These are phyloP conservation scores for Penicillium capsulatum DNA, from an alignment of 2,329 filamentous ascomycete genomes.

Conservation along the genomic window DNA sequence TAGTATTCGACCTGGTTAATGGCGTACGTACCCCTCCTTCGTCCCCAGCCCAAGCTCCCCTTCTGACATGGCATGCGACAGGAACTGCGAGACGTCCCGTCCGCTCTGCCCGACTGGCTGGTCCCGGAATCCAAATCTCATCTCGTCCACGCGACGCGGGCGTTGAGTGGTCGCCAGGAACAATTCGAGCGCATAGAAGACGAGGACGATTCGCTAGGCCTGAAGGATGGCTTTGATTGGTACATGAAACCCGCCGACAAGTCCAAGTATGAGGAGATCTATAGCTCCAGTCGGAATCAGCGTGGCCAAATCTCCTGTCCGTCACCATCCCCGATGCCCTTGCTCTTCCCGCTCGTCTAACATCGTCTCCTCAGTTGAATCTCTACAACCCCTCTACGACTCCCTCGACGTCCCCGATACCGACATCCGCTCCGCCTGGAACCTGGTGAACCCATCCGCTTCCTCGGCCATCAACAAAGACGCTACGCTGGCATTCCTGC, in stretches of 20 bases:
- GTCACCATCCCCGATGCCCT: slow-evolving; percentile 29
- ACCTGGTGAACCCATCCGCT: slow-evolving; percentile 90
- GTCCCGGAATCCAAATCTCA: slow-evolving; percentile 93
- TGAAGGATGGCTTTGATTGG: slow-evolving; percentile 98
- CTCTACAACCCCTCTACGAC: slow-evolving; percentile 79
- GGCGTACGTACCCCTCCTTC: slow-evolving; percentile 58
- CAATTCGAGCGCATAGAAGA: slow-evolving; percentile 80
- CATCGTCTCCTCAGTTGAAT: slow-evolving; percentile 55
- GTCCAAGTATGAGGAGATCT: slow-evolving; percentile 94
- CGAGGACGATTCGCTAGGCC: slow-evolving; percentile 71
- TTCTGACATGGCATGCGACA: slow-evolving; percentile 35
- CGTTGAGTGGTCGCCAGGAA: slow-evolving; percentile 71
- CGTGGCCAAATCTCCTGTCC: slow-evolving; percentile 77
- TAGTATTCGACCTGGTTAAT: slow-evolving; percentile 96
- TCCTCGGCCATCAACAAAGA: slow-evolving; percentile 85
- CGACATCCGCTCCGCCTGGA: slow-evolving; percentile 90
- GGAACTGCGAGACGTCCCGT: slow-evolving; percentile 89
- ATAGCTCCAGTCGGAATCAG: slow-evolving; percentile 82
- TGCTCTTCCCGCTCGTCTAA: neutral
- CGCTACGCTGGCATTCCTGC: slow-evolving; percentile 86
- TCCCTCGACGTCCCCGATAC: slow-evolving; percentile 62
- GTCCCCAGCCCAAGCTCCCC: neutral
- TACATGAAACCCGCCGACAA: slow-evolving; percentile 95
- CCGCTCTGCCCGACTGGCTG: slow-evolving; percentile 85
- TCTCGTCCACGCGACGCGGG: slow-evolving; percentile 76